phyloP scores from a whole-genome alignment of 2,329 filamentous ascomycete species.

The Hymenoscyphus fructigenus region DNA sequence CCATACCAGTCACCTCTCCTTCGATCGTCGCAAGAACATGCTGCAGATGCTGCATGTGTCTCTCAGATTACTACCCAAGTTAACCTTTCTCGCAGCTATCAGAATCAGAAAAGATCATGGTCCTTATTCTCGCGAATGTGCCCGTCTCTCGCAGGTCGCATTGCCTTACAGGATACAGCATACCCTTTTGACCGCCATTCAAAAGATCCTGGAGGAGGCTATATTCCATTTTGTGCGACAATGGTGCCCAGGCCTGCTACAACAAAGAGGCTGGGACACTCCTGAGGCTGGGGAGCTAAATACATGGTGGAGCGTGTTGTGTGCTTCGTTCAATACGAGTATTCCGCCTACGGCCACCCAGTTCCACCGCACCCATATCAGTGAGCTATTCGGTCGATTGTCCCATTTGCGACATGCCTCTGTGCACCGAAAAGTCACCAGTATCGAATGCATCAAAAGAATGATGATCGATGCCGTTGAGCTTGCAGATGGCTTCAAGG shows the following conservation, averaged over 20 bases:
- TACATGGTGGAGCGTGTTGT: slow-evolving; percentile 7
- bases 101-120: not conserved
- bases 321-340: too few relatives aligned
- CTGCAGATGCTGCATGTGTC: not conserved
- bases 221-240: slow-evolving; percentile 8
- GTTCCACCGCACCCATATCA: not conserved
- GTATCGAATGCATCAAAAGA: slow-evolving; percentile 3
- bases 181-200: slow-evolving; percentile 1
- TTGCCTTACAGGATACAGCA: slow-evolving; percentile 3
- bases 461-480: slow-evolving; percentile 13
- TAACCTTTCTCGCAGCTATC: not conserved
- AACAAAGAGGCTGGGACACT: not conserved
- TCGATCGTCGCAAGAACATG: not conserved
- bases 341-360: not conserved
- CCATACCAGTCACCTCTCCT: not conserved
- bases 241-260: slow-evolving; percentile 7
- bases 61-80: not conserved
- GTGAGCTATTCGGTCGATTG: slow-evolving; percentile 5
- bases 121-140: not conserved
- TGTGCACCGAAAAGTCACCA: slow-evolving; percentile 7
- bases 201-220: slow-evolving; percentile 12
- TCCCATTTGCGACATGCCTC: slow-evolving; percentile 11
- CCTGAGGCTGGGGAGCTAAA: slow-evolving; percentile 12
- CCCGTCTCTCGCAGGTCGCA: not conserved
- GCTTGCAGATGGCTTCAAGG: slow-evolving; percentile 1